Evolutionary conservation across 306 rosid genomes (phyloP).

Genomic region (Glycine tomentella): DNA sequence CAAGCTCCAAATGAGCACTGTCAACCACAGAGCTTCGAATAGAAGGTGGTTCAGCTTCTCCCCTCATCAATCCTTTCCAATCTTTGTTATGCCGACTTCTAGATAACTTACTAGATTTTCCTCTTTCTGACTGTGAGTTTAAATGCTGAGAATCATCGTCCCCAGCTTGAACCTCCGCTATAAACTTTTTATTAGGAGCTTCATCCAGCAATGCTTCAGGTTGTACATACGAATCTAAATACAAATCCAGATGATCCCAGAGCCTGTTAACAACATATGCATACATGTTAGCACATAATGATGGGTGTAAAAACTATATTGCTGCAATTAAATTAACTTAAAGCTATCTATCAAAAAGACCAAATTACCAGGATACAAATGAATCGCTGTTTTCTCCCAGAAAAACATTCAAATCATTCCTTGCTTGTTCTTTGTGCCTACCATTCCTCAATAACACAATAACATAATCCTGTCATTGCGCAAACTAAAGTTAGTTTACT

Average conservation of each 20-base stretch:
- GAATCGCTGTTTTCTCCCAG: conserved; percentile 89
- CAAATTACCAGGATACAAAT: conserved; percentile 88
- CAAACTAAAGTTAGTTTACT: conserved; percentile 34
- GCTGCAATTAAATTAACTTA: conserved; percentile 23
- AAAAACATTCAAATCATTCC: conserved; percentile 80
- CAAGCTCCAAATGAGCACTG: conserved; percentile 45
- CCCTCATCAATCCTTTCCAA: conserved; percentile 79
- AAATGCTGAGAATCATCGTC: conserved; percentile 50
- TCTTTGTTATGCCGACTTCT: conserved; percentile 77
- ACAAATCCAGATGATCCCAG: conserved; percentile 89
- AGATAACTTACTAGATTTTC: conserved; percentile 56
- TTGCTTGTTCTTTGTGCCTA: conserved; percentile 84
- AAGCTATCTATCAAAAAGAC: conserved; percentile 20
- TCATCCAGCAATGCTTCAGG: conserved; percentile 61
- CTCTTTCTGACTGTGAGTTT: conserved; percentile 66
- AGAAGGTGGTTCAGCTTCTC: conserved; percentile 72
- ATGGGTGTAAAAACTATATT: conserved; percentile 1
- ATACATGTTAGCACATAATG: conserved; percentile 35
- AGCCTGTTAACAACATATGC: conserved; percentile 63
- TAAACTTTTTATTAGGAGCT: conserved; percentile 54
- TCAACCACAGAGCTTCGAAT: conserved; percentile 66
- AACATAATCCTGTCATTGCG: conserved; percentile 83
- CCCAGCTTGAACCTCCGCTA: conserved; percentile 54
- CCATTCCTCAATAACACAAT: conserved; percentile 93
- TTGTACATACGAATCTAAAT: conserved; percentile 65